A percentile compares a stretch with the other conserved stretches of the same genome.
Evolutionary conservation across 2,329 filamentous ascomycete species (phyloP).

Genomic region (Sporothrix protearum): DNA sequence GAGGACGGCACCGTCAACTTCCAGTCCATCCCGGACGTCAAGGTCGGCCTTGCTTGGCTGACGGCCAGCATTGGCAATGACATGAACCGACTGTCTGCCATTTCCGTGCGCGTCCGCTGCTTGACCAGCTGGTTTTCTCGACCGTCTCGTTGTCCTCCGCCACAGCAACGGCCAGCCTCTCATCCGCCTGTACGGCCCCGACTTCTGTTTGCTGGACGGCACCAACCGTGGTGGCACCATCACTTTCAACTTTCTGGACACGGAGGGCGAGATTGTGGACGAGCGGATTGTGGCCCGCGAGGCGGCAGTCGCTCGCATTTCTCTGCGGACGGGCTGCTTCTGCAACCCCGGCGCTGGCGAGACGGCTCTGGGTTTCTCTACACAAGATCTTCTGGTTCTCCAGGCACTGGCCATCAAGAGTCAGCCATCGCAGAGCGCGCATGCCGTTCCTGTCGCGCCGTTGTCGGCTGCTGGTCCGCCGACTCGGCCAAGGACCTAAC

Average conservation of each 20-base stretch:
- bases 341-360: constrained; percentile 43
- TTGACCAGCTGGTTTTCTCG: constrained; percentile 40
- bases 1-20: constrained; percentile 44
- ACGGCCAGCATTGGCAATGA: background rate
- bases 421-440: background rate
- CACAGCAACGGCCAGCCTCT: constrained; percentile 38
- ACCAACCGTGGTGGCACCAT: constrained; percentile 38
- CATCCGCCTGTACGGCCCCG: constrained; percentile 38
- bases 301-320: constrained; percentile 37
- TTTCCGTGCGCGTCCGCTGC: constrained; percentile 37
- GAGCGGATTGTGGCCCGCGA: constrained; percentile 38
- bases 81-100: constrained; percentile 33
- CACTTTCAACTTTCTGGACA: constrained; percentile 41
- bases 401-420: constrained; percentile 22
- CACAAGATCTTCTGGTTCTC: constrained; percentile 23
- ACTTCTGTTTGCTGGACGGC: constrained; percentile 21
- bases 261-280: constrained; percentile 36
- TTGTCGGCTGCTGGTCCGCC: background rate
- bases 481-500: background rate
- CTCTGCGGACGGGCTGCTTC: constrained; percentile 43
- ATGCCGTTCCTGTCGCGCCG: background rate
- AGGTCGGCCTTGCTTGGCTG: constrained; percentile 39
- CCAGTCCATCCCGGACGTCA: constrained; percentile 40
- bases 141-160: constrained; percentile 32
- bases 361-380: constrained; percentile 35